These are phyloP conservation scores for Trichoderma harzianum DNA, from an alignment of 2,329 filamentous ascomycete genomes.

Conservation along the genomic window DNA sequence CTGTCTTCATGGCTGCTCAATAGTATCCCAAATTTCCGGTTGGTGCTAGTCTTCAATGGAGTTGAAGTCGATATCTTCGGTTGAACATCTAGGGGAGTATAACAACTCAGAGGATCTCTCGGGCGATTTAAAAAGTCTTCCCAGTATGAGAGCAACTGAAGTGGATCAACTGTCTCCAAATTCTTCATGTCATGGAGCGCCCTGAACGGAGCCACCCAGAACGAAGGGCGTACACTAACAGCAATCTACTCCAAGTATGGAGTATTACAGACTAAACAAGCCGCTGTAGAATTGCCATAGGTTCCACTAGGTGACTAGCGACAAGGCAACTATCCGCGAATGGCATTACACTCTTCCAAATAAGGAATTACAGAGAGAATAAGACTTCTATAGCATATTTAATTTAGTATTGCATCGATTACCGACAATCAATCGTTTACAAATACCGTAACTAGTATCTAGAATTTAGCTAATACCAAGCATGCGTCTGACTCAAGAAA, in stretches of 20 bases:
- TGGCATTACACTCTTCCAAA: neutral
- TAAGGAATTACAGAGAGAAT: neutral
- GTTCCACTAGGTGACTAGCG: neutral
- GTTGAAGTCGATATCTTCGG: too few relatives aligned
- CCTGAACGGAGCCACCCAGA: neutral
- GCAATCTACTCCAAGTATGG: neutral
- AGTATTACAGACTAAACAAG: neutral
- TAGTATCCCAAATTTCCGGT: neutral
- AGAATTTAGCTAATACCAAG: too few relatives aligned
- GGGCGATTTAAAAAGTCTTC: neutral
- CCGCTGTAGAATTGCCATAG: neutral
- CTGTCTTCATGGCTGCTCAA: slow-evolving; percentile 18
- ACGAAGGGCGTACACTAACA: neutral
- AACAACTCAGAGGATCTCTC: neutral
- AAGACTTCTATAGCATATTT: neutral
- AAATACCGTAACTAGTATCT: neutral
- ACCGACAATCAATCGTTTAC: neutral
- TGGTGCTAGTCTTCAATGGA: neutral
- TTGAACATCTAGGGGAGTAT: neutral
- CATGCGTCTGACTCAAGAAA: neutral
- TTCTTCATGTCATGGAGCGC: neutral
- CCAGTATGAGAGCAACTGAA: neutral
- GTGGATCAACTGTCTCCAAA: neutral
- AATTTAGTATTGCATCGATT: neutral
- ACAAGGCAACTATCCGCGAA: neutral